A percentile compares a stretch with the other conserved stretches of the same genome.
These are phyloP conservation scores for Globisporangium viniferum DNA, from an alignment of 352 stramenopile species.

Conservation along the genomic window DNA sequence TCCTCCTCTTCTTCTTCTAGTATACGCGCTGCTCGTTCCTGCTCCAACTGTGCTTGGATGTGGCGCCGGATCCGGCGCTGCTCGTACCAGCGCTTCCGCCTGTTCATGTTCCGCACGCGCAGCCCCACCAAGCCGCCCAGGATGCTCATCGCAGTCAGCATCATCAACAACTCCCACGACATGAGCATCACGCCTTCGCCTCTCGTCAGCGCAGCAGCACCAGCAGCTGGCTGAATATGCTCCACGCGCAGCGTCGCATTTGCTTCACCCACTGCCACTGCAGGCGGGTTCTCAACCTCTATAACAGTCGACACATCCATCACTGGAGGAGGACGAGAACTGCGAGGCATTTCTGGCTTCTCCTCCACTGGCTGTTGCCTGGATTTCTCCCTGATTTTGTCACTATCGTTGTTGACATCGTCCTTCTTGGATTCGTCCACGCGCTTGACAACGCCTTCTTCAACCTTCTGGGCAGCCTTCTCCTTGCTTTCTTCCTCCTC, in stretches of 20 bases:
- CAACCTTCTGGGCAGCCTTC: neutral
- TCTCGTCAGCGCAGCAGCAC: neutral
- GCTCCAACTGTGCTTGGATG: conserved; percentile 22
- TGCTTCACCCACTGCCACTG: neutral
- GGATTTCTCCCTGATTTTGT: neutral
- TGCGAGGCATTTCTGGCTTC: neutral
- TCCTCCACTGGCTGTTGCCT: neutral
- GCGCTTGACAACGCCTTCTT: neutral
- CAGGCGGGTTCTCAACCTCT: neutral
- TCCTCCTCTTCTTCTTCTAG: conserved; percentile 17
- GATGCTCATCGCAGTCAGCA: conserved; percentile 37
- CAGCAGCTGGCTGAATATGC: neutral
- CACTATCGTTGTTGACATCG: neutral
- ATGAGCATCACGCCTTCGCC: conserved; percentile 28
- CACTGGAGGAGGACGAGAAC: neutral
- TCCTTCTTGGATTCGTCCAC: neutral
- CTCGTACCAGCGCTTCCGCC: conserved; percentile 48
- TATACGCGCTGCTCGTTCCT: conserved; percentile 17
- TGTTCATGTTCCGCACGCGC: conserved; percentile 45
- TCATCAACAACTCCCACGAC: conserved; percentile 37
- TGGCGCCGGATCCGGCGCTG: conserved; percentile 33
- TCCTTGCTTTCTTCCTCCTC: conserved; percentile 20
- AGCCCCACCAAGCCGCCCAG: conserved; percentile 44
- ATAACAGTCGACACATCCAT: neutral
- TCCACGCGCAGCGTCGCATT: neutral